Conservation (phyloP, 768 basidiomycete species). For the Russula brevipes region DNA sequence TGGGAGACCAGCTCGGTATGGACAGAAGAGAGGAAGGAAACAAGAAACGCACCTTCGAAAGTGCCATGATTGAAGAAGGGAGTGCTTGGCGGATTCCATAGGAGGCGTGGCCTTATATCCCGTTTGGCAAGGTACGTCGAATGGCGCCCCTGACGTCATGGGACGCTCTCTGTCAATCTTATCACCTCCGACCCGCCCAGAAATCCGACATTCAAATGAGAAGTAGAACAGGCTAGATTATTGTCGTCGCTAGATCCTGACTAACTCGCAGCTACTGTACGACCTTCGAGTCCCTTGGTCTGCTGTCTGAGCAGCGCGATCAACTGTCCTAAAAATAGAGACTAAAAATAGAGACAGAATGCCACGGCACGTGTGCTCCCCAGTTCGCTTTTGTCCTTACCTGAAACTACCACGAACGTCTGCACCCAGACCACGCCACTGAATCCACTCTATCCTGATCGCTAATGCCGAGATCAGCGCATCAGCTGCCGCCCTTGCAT, state of each 20-base stretch:
- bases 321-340: too few species aligned
- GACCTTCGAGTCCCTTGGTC: background rate
- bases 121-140: background rate
- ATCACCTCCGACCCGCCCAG: background rate
- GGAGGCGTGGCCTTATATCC: conserved; percentile 1
- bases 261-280: background rate
- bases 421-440: conserved; percentile 1
- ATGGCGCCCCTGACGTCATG: conserved; percentile 16
- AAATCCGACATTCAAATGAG: background rate
- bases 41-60: conserved; percentile 18
- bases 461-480: background rate
- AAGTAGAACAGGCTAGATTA: background rate
- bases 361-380: background rate
- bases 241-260: background rate
- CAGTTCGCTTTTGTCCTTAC: background rate
- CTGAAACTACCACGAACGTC: background rate
- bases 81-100: too few species aligned
- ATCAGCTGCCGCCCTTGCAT: background rate
- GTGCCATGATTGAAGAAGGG: conserved; percentile 18
- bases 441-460: background rate
- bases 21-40: background rate
- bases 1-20: background rate
- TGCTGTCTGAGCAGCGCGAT: too few species aligned
- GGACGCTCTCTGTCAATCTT: background rate
- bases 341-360: background rate